Evolutionary conservation across 495 filamentous ascomycete species (phyloP).

Genomic region (Friedmanniomyces endolithicus): DNA sequence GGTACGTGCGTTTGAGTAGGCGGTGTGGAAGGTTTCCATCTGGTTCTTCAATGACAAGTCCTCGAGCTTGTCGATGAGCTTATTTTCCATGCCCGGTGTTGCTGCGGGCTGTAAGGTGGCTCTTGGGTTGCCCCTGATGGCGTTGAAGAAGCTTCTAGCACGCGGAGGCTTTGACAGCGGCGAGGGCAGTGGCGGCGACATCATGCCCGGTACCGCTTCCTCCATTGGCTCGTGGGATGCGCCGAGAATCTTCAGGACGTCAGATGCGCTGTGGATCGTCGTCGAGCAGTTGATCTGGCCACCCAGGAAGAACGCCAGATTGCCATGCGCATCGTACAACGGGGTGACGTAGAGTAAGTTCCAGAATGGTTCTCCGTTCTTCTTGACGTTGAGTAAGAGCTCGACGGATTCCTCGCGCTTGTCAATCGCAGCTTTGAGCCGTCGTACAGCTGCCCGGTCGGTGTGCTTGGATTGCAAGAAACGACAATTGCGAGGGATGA

Average conservation of each 20-base stretch:
- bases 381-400: conserved; percentile 41
- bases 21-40: conserved; percentile 33
- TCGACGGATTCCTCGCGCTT: conserved; percentile 37
- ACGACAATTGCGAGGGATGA: conserved; percentile 39
- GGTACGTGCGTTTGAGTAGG: conserved; percentile 38
- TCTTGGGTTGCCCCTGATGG: conserved; percentile 24
- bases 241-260: conserved; percentile 39
- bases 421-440: conserved; percentile 34
- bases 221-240: conserved; percentile 24
- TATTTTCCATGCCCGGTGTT: conserved; percentile 30
- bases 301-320: conserved; percentile 38
- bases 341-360: conserved; percentile 43
- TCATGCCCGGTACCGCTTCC: background rate
- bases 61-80: conserved; percentile 29
- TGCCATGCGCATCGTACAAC: conserved; percentile 34
- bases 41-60: conserved; percentile 34
- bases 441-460: conserved; percentile 29
- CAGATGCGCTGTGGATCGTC: conserved; percentile 36
- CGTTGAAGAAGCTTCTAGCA: conserved; percentile 25
- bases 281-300: conserved; percentile 46
- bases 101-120: conserved; percentile 18
- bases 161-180: conserved; percentile 3
- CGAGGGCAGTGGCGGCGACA: conserved; percentile 2
- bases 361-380: conserved; percentile 44
- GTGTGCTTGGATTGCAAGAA: conserved; percentile 41